Base-by-base conservation (phyloP, 2,329 filamentous ascomycete species). In the Trichoderma afroharzianum region DNA sequence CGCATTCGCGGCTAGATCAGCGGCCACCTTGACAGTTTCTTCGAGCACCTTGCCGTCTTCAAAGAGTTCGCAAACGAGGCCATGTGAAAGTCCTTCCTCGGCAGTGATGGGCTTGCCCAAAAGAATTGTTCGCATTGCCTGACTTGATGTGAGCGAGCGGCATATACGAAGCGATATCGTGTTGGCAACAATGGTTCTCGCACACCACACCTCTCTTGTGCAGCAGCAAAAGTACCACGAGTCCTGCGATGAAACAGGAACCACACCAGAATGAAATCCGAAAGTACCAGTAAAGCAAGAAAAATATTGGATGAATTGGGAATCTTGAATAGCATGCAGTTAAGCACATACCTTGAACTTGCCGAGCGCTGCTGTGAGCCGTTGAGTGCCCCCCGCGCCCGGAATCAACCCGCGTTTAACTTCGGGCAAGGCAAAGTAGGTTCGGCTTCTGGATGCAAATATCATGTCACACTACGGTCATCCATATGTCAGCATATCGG, bases 331-430 rank as follows among this genome's bases (percentile, higher is more conserved):
- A 57, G 43, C 43, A 15, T 24, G 32, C 47, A 3, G 7, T 33
- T 63, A 6, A 53, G 28, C 43, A 71, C 80, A 67, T 73, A 82
- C 81, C 75, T 80, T 81, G 77, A 79, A 82, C 76, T 83, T 83
- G 72, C 82, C 82, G 26, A 83, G 74, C n/a, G 80, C 79, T 64
- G 77, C 79, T 30, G 82, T 83, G 61, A 83, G 75, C 36, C 82
- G 77, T 71, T 83, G 82, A 18, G 82, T 83, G 24, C 82, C 82
- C 9, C 82, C 82, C 4, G 80, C 81, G 12, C 82, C 82, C 8
- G 82, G 82, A 58, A 83, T 81, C 12, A 82, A 76, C n/a, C 82
- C 82, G 70, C 82, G 80, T 32, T 76, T 79, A 43, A 82, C 80
- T 72, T 83, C 82, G 18, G 82, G 81, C 32, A 83, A 76, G 1